A percentile compares a stretch with the other conserved stretches of the same genome.
phyloP scores from a whole-genome alignment of 2,329 filamentous ascomycete species.

The Aulographum hederae region DNA sequence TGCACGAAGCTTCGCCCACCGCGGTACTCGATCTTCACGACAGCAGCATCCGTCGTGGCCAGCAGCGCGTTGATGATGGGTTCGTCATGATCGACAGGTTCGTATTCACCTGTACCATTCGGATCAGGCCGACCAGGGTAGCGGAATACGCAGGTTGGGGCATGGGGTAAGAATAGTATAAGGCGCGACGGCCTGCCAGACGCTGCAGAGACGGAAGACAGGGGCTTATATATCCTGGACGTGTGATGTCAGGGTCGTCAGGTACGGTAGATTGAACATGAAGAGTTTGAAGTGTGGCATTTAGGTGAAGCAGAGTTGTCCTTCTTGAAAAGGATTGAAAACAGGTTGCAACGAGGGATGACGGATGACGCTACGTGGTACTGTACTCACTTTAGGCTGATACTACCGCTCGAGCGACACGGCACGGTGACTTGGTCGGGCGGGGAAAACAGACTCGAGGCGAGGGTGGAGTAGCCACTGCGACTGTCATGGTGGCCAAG shows the following conservation, averaged over 20 bases:
- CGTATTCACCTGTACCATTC: neutral
- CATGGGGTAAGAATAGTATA: constrained; percentile 11
- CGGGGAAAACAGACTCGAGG: too few species aligned
- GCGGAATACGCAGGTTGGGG: constrained; percentile 10
- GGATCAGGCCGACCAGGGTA: neutral
- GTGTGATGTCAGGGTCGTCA: too few species aligned
- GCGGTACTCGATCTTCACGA: constrained; percentile 28
- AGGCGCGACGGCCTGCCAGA: neutral
- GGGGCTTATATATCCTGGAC: too few species aligned
- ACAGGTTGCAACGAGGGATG: too few species aligned
- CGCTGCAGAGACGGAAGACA: too few species aligned
- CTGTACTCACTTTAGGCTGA: constrained; percentile 20
- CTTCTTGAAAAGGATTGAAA: too few species aligned
- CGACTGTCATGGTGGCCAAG: too few species aligned
- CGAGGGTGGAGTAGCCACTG: too few species aligned
- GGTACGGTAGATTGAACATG: too few species aligned
- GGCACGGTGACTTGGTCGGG: constrained; percentile 16
- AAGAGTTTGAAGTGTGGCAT: too few species aligned
- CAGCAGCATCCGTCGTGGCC: constrained; percentile 17
- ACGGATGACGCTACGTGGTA: too few species aligned
- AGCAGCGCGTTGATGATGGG: neutral
- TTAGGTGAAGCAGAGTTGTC: too few species aligned
- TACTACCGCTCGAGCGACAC: constrained; percentile 23
- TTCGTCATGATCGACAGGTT: neutral
- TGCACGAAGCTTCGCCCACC: constrained; percentile 17